Base-by-base conservation (phyloP, 257 asterid species). In the Primulina tabacum region DNA sequence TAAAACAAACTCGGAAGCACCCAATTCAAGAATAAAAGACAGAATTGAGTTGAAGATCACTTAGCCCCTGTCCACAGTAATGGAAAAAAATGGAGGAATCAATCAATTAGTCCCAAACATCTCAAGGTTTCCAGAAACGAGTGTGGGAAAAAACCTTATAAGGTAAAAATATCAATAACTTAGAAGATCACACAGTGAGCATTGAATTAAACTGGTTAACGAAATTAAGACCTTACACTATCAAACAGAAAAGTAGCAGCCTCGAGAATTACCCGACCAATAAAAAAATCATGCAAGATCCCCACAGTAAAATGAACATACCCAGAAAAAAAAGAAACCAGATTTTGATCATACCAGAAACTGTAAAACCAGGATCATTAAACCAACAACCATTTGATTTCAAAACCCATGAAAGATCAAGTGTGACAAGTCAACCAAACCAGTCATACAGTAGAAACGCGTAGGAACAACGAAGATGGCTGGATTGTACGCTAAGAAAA, bases 11-110 rank as follows among this genome's bases (percentile, higher is more conserved):
- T 65, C 62, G 24, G 21, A 61, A 60, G 40, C 72, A 33, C 63
- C 70, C 79, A 76, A 74, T 73, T 73, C 76, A 69, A 72, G 16
- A 58, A 53, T 64, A 58, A 69, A 2, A 56, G 33, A 38, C 59
- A 34, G 71, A 65, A 55, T 53, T 7, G 67, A 70, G 61, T 50
- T 61, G 68, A 55, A 47, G 59, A 55, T 38, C 71, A 68, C 75
- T 47, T 60, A 65, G 62, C 69, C 73, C 71, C 70, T 72, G 65
- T 26, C 71, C 71, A 70, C 70, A 37, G 40, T 6, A 61, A 24
- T 37, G 34, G 68, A 21, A 33, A 67, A n/a, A 62, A n/a, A n/a
- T n/a, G 65, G 60, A 64, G 24, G 57, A 65, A 38, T 28, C 52
- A 64, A 55, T 59, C 52, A 20, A 50, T 8, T 20, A 59, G 18